Conservation (phyloP, 1,284 basidiomycete genomes). For the Sporisorium sorghi region DNA sequence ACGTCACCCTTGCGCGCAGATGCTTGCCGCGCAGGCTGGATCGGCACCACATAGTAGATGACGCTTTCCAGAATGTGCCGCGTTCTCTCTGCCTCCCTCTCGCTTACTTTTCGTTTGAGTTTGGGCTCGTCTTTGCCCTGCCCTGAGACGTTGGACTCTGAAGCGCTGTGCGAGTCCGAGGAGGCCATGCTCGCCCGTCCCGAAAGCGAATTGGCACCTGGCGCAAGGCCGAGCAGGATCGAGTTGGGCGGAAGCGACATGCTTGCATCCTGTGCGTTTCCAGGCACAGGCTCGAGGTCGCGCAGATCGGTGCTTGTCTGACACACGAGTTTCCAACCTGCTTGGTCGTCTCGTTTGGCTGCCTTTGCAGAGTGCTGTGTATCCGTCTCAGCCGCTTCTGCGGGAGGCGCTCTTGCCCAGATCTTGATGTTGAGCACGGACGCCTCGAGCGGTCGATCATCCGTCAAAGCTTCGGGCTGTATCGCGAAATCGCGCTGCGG, state of each 20-base stretch:
- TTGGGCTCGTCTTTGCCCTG: conserved; percentile 13
- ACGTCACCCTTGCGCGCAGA: background rate
- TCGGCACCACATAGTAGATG: conserved; percentile 34
- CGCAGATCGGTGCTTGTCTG: conserved; percentile 30
- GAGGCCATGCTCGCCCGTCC: conserved; percentile 17
- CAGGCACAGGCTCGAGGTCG: conserved; percentile 33
- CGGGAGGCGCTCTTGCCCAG: conserved; percentile 21
- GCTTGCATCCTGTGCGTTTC: conserved; percentile 23
- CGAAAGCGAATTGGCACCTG: conserved; percentile 41
- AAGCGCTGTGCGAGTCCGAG: background rate
- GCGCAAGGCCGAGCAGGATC: conserved; percentile 37
- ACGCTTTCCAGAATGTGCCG: conserved; percentile 36
- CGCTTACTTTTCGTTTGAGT: conserved; percentile 22
- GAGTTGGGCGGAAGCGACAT: conserved; percentile 33
- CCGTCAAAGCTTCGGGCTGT: background rate
- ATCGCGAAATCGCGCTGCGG: conserved; percentile 39
- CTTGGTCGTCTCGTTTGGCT: background rate
- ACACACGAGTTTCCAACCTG: conserved; percentile 36
- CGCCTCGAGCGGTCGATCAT: background rate
- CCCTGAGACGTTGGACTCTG: background rate
- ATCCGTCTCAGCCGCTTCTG: background rate
- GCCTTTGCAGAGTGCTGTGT: background rate
- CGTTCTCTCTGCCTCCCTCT: conserved; percentile 34
- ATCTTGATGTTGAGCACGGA: conserved; percentile 25
- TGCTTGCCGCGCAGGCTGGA: conserved; percentile 4